Conservation (phyloP, 1,284 basidiomycete species). For the Ceratobasidium sp. region DNA sequence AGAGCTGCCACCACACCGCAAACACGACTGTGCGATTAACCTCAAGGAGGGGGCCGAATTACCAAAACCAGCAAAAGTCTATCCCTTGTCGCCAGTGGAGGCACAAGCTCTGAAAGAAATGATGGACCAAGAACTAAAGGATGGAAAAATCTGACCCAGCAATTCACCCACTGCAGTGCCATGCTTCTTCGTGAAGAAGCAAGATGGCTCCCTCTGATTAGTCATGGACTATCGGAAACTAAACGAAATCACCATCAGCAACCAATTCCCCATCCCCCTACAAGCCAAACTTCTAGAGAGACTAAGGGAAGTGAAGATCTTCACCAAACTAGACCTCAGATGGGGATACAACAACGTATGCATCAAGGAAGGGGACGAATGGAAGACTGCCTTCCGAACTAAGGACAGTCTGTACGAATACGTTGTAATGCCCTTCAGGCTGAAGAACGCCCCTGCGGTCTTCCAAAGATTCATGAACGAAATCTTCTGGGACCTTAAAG, state of each 20-base stretch:
- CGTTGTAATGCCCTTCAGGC: too few relatives aligned
- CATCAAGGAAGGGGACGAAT: background rate
- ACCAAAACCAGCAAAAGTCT: background rate
- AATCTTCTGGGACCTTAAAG: too few relatives aligned
- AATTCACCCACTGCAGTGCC: slow-evolving; percentile 39
- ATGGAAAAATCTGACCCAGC: slow-evolving; percentile 22
- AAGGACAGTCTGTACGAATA: background rate
- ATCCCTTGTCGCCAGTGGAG: slow-evolving; percentile 35
- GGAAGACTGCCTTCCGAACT: background rate
- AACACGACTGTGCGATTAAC: slow-evolving; percentile 43
- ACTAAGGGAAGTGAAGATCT: slow-evolving; percentile 1
- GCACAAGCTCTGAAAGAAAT: slow-evolving; percentile 8
- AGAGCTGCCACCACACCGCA: slow-evolving; percentile 37
- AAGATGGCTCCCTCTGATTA: background rate
- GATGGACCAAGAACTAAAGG: slow-evolving; percentile 26
- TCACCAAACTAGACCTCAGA: slow-evolving; percentile 26
- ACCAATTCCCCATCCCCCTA: slow-evolving; percentile 14
- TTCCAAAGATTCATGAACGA: too few relatives aligned
- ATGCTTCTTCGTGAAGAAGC: slow-evolving; percentile 35
- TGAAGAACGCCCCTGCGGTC: too few relatives aligned
- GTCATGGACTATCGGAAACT: slow-evolving; percentile 31
- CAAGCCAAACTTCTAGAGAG: slow-evolving; percentile 6
- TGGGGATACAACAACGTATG: slow-evolving; percentile 33
- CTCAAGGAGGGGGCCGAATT: slow-evolving; percentile 16
- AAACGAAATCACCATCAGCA: slow-evolving; percentile 26